These are phyloP conservation scores for Sugiyamaella castrensis DNA, from an alignment of 1,139 yeast species.

Conservation along the genomic window DNA sequence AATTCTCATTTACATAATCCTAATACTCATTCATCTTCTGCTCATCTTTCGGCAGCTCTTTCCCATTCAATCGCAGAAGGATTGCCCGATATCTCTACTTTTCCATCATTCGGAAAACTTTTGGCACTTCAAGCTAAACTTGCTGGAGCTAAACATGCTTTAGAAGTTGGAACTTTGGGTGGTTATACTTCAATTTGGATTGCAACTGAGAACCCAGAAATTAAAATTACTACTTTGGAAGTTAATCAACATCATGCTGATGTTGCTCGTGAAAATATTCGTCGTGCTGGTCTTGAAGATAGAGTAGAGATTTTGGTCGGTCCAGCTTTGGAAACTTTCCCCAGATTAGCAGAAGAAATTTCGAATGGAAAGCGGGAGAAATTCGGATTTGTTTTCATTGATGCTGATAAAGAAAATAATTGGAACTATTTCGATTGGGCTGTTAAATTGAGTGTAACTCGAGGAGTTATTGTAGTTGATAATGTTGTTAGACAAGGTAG, in stretches of 20 bases:
- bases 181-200: slow-evolving; percentile 26
- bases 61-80: slow-evolving; percentile 15
- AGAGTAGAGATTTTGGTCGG: slow-evolving; percentile 25
- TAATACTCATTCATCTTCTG: slow-evolving; percentile 1
- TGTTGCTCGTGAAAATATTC: slow-evolving; percentile 21
- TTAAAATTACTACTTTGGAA: slow-evolving; percentile 21
- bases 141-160: slow-evolving; percentile 18
- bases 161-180: slow-evolving; percentile 23
- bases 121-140: slow-evolving; percentile 17
- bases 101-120: slow-evolving; percentile 19
- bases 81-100: slow-evolving; percentile 20
- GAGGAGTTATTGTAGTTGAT: slow-evolving; percentile 23
- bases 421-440: slow-evolving; percentile 21
- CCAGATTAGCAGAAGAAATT: slow-evolving; percentile 15
- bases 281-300: slow-evolving; percentile 22
- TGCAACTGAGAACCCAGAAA: slow-evolving; percentile 23
- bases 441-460: slow-evolving; percentile 18
- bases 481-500: slow-evolving; percentile 19
- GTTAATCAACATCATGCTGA: slow-evolving; percentile 22
- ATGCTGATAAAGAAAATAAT: slow-evolving; percentile 24
- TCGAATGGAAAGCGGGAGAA: slow-evolving; percentile 12
- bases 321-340: slow-evolving; percentile 20
- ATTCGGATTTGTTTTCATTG: slow-evolving; percentile 22
- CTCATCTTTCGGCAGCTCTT: slow-evolving; percentile 6
- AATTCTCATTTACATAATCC: slow-evolving; percentile 12